Evolutionary conservation across 768 basidiomycete species (phyloP), one percentile per base, ranked within the genome.

Genomic region (Rhizopogon vinicolor): DNA sequence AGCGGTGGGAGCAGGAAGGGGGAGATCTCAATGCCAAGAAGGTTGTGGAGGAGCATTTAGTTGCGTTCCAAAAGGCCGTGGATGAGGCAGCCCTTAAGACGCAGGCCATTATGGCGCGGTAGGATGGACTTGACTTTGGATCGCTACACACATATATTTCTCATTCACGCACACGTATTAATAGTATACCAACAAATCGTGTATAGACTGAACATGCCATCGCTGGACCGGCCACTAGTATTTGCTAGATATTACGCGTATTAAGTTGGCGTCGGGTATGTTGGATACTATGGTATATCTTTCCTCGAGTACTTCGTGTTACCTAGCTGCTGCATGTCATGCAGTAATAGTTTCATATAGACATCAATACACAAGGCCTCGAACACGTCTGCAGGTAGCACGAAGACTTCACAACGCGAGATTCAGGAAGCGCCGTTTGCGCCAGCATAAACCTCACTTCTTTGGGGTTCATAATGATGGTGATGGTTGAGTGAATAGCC

Each of bases 1-100:
- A 91, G 68, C 79, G 75, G 66, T 93, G 92, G 92, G 91, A 93
- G 64, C 77, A 81, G 7, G 88, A 68, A 71, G 55, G 81, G 81
- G 28, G 75, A 73, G 10, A 72, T 71, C 43, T 67, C 56, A 54
- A 56, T 52, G 39, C 60, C 52, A 61, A 70, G 52, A 58, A 62
- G 63, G 68, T 91, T 51, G 91, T 91, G n/a, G 74, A 85, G 61
- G 91, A 91, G 64, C 88, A 93, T 62, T 65, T 93, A 61, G 77
- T 73, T 48, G 91, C 87, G 22, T 93, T 93, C 63, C 85, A 88
- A 66, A 75, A 71, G 52, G 88, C 86, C 25, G 70, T 93, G 39
- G 77, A 74, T 41, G 89, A 91, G 45, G 91, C 91, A 33, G 84
- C 82, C 42, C 62, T 75, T 56, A 91, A 89, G 74, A 90, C 90